A percentile compares a stretch with the other conserved stretches of the same genome.
Evolutionary conservation across 257 asterid genomes (phyloP).

Genomic region (Solanum sparsipilum): DNA sequence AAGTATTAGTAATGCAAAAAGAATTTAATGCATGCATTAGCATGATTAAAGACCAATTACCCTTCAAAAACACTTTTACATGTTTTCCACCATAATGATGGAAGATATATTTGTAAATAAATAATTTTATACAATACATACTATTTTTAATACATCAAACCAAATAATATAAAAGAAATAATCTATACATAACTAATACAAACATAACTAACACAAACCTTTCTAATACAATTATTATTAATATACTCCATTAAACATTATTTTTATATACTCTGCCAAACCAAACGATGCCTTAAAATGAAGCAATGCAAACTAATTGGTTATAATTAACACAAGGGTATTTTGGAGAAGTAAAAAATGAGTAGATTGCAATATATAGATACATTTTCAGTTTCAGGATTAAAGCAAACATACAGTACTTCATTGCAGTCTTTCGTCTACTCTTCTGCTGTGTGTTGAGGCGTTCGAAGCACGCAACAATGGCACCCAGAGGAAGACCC

Average conservation of each 20-base stretch:
- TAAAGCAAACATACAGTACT: neutral
- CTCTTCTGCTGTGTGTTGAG: neutral
- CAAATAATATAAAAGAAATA: too few relatives aligned
- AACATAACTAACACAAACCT: neutral
- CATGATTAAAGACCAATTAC: neutral
- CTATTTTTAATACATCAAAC: neutral
- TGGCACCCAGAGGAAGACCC: slow-evolving; percentile 18
- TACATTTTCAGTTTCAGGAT: neutral
- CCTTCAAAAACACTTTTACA: neutral
- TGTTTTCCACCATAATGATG: neutral
- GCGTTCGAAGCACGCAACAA: neutral
- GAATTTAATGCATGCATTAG: neutral
- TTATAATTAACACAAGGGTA: neutral
- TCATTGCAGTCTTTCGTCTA: neutral
- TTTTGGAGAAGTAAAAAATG: neutral
- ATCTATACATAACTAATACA: too few relatives aligned
- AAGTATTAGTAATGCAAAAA: neutral
- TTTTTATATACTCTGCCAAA: neutral
- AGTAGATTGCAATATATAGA: neutral
- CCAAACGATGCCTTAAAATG: neutral
- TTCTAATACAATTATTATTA: neutral
- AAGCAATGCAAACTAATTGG: neutral
- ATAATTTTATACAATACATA: neutral
- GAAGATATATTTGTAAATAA: too few relatives aligned
- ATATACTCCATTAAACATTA: neutral